phyloP scores from a whole-genome alignment of 2,329 filamentous ascomycete genomes.

The Pyrenophora graminea region DNA sequence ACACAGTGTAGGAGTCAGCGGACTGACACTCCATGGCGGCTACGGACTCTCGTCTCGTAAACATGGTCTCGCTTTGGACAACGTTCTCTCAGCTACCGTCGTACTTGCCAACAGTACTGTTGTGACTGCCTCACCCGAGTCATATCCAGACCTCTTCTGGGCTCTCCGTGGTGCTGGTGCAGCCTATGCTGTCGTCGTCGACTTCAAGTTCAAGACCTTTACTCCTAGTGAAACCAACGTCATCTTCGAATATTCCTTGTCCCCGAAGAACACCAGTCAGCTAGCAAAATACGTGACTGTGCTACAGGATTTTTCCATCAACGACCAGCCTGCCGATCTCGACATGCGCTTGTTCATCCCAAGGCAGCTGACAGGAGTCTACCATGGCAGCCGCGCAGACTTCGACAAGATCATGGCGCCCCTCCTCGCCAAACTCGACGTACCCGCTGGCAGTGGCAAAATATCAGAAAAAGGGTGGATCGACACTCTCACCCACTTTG shows the following conservation, averaged over 20 bases:
- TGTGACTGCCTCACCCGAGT: slow-evolving; percentile 38
- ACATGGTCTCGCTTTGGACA: slow-evolving; percentile 34
- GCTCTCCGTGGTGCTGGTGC: slow-evolving; percentile 46
- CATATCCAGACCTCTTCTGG: slow-evolving; percentile 49
- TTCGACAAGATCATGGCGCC: slow-evolving; percentile 33
- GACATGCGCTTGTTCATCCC: slow-evolving; percentile 35
- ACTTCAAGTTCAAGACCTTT: slow-evolving; percentile 41
- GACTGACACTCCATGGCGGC: slow-evolving; percentile 33
- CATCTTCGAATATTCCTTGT: slow-evolving; percentile 29
- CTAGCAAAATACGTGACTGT: slow-evolving; percentile 22
- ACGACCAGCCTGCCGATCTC: slow-evolving; percentile 28
- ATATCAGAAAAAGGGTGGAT: slow-evolving; percentile 18
- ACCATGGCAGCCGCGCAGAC: slow-evolving; percentile 29
- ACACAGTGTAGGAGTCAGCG: slow-evolving; percentile 34
- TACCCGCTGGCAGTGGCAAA: slow-evolving; percentile 6
- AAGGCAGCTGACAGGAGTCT: slow-evolving; percentile 27
- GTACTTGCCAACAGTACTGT: slow-evolving; percentile 44
- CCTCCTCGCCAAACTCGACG: slow-evolving; percentile 25
- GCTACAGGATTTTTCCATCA: slow-evolving; percentile 31
- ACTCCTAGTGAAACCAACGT: slow-evolving; percentile 30
- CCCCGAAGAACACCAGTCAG: slow-evolving; percentile 18
- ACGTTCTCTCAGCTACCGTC: slow-evolving; percentile 29
- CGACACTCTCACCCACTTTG: slow-evolving; percentile 27
- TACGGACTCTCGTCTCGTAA: slow-evolving; percentile 32
- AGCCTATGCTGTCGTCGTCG: slow-evolving; percentile 47